Conservation (phyloP, 2,329 filamentous ascomycete species). For the Nothophaeocryptopus gaeumannii region DNA sequence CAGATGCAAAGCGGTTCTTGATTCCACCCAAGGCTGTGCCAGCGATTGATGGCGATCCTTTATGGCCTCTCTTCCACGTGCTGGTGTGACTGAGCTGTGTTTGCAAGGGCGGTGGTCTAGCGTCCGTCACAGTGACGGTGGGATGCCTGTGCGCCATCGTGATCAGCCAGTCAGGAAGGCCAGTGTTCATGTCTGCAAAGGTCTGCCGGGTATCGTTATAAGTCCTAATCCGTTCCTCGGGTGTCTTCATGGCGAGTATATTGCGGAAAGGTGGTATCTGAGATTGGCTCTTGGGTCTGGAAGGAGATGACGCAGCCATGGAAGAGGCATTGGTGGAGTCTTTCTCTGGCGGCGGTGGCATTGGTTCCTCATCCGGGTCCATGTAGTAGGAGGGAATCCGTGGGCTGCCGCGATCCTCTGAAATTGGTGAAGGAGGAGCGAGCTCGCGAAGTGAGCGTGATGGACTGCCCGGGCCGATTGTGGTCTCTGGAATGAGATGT, state of each 20-base stretch:
- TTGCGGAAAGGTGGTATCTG: conserved; percentile 66
- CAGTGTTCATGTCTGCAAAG: conserved; percentile 70
- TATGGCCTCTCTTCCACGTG: conserved; percentile 16
- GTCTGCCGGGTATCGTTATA: conserved; percentile 70
- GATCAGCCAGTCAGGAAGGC: conserved; percentile 62
- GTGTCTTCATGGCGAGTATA: conserved; percentile 66
- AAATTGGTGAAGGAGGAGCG: conserved; percentile 24
- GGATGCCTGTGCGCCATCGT: conserved; percentile 50
- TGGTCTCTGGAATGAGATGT: conserved; percentile 18
- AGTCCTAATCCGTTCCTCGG: conserved; percentile 67
- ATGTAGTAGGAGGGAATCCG: conserved; percentile 20
- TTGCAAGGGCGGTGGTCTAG: conserved; percentile 20
- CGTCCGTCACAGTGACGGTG: conserved; percentile 39
- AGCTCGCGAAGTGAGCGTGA: conserved; percentile 16
- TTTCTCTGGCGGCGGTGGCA: conserved; percentile 12
- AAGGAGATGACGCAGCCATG: conserved; percentile 8
- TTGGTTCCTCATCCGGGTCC: conserved; percentile 11
- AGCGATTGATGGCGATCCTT: conserved; percentile 1
- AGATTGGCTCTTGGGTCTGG: conserved; percentile 9
- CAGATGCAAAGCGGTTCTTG: conserved; percentile 15
- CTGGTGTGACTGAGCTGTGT: conserved; percentile 8
- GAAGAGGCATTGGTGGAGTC: conserved; percentile 11
- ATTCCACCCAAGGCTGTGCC: conserved; percentile 5
- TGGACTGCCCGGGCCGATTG: conserved; percentile 14
- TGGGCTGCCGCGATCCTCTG: conserved; percentile 14